Conservation (phyloP, 23 red algal species). For the Gracilaria gracilis region DNA sequence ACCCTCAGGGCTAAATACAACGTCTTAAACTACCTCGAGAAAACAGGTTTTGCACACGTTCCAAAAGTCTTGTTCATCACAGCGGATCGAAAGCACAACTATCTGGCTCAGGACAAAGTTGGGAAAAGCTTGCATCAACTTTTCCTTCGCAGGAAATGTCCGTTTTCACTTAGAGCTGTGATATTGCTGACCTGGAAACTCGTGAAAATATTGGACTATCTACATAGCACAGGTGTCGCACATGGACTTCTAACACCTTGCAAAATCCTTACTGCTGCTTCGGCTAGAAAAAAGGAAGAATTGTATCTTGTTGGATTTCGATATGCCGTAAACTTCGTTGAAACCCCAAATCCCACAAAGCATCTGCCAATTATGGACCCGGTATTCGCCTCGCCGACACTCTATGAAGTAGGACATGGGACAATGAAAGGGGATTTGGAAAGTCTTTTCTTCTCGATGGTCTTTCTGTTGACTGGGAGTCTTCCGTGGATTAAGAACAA, state of each 20-base stretch:
- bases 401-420: slow-evolving; percentile 12
- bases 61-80: not conserved
- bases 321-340: slow-evolving; percentile 6
- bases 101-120: not conserved
- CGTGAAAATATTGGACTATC: not conserved
- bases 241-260: slow-evolving; percentile 2
- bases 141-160: not conserved
- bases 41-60: not conserved
- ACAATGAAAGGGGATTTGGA: slow-evolving; percentile 20
- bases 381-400: not conserved
- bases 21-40: not conserved
- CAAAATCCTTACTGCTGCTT: not conserved
- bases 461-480: not conserved
- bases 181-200: not conserved
- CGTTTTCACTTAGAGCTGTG: not conserved
- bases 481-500: not conserved
- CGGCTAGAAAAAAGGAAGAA: not conserved
- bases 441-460: slow-evolving; percentile 9
- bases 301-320: slow-evolving; percentile 4
- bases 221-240: not conserved
- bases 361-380: not conserved
- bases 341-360: not conserved
- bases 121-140: not conserved
- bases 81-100: not conserved
- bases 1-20: not conserved